A percentile compares a stretch with the other conserved stretches of the same genome.
These are phyloP conservation scores for Alternaria rosae DNA, from an alignment of 2,329 filamentous ascomycete genomes.

Conservation along the genomic window DNA sequence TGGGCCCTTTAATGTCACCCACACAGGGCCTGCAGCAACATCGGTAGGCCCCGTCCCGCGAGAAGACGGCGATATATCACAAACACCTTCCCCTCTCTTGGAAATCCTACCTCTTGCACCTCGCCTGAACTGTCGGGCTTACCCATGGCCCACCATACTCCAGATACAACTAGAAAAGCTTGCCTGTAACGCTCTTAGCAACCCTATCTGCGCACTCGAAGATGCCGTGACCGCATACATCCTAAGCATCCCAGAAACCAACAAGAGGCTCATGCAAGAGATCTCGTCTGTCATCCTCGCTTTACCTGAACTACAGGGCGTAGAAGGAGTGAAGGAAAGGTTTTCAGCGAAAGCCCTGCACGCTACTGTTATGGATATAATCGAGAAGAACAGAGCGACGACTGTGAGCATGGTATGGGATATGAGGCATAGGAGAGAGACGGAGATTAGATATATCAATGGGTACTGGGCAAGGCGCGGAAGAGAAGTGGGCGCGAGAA, in stretches of 20 bases:
- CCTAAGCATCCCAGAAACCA: constrained; percentile 10
- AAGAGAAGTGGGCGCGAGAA: constrained; percentile 4
- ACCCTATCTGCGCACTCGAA: constrained; percentile 12
- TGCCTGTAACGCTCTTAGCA: constrained; percentile 8
- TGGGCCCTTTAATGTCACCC: constrained; percentile 7
- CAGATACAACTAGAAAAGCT: constrained; percentile 2
- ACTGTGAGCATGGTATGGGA: constrained; percentile 10
- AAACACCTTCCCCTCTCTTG: not conserved
- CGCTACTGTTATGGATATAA: constrained; percentile 1
- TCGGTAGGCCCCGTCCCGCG: constrained; percentile 4
- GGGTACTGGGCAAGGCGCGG: constrained; percentile 10
- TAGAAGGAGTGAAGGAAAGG: not conserved
- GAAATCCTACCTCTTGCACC: not conserved
- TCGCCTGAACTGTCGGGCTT: not conserved
- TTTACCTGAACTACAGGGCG: constrained; percentile 8
- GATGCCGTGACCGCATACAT: constrained; percentile 6
- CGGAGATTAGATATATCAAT: constrained; percentile 10
- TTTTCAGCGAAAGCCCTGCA: constrained; percentile 5
- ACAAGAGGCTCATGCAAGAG: constrained; percentile 4
- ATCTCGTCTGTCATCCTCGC: constrained; percentile 10
- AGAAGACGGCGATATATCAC: not conserved
- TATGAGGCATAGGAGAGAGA: constrained; percentile 4
- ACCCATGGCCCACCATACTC: constrained; percentile 1
- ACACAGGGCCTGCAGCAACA: constrained; percentile 3
- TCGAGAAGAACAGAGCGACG: constrained; percentile 1